Evolutionary conservation across 2,329 filamentous ascomycete species (phyloP).

Genomic region (Phyllosticta citribraziliensis): DNA sequence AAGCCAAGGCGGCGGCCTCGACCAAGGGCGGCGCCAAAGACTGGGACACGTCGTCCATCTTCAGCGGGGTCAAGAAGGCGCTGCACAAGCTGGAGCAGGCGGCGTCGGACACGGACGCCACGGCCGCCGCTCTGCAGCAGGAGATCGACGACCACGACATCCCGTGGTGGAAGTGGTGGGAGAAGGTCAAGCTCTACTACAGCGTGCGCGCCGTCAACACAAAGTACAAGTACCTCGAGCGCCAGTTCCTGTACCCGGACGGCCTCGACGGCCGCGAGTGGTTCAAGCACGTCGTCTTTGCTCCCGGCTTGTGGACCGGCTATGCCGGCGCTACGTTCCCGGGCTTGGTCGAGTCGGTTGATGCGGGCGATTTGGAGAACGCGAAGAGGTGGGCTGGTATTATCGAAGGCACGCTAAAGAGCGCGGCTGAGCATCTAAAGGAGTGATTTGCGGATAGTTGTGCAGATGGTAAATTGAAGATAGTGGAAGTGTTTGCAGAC

Average conservation of each 20-base stretch:
- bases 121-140: conserved; percentile 36
- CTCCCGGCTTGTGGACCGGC: conserved; percentile 83
- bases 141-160: conserved; percentile 43
- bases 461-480: background rate
- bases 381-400: conserved; percentile 35
- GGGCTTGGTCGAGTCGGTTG: conserved; percentile 53
- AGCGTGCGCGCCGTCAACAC: conserved; percentile 60
- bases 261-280: conserved; percentile 72
- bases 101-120: conserved; percentile 42
- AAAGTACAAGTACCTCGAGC: conserved; percentile 76
- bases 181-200: conserved; percentile 53
- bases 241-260: conserved; percentile 63
- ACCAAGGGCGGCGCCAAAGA: conserved; percentile 11
- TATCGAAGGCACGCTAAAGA: conserved; percentile 25
- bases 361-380: conserved; percentile 34
- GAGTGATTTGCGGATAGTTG: background rate
- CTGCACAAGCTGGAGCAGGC: conserved; percentile 40
- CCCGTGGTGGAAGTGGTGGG: conserved; percentile 71
- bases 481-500: background rate
- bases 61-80: conserved; percentile 39
- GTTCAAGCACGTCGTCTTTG: conserved; percentile 96
- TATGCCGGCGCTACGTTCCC: conserved; percentile 68
- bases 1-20: conserved; percentile 14
- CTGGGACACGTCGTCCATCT: conserved; percentile 23
- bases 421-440: conserved; percentile 26